A percentile compares a stretch with the other conserved stretches of the same genome.
These are phyloP conservation scores for Beauveria varroae DNA, from an alignment of 2,329 filamentous ascomycete genomes.

Conservation along the genomic window DNA sequence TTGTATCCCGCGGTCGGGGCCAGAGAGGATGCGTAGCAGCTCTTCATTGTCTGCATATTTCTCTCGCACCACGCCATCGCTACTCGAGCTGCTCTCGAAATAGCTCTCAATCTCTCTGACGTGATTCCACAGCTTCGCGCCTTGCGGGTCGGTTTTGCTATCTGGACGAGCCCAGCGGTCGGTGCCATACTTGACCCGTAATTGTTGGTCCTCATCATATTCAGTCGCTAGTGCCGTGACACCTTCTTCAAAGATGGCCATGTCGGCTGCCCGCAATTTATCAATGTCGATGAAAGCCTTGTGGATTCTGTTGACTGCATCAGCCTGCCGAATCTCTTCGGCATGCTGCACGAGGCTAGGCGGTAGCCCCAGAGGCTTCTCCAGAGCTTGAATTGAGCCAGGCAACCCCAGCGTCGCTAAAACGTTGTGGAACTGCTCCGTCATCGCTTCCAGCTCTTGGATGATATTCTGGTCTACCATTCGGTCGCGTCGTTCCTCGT, in stretches of 20 bases:
- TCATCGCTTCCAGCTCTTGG: constrained; percentile 74
- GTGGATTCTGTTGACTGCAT: constrained; percentile 70
- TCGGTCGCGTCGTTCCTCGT: constrained; percentile 85
- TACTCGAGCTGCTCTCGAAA: constrained; percentile 56
- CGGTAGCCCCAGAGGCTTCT: constrained; percentile 87
- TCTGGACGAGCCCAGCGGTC: constrained; percentile 71
- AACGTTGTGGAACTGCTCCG: constrained; percentile 69
- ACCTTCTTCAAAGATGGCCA: constrained; percentile 74
- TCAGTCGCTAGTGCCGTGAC: constrained; percentile 71
- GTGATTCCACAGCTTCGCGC: constrained; percentile 64
- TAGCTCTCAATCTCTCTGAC: constrained; percentile 79
- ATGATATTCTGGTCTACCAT: constrained; percentile 84
- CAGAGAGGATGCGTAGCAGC: constrained; percentile 67
- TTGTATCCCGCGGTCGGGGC: constrained; percentile 73
- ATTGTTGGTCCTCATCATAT: constrained; percentile 71
- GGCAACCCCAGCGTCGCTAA: constrained; percentile 80
- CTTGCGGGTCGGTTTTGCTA: constrained; percentile 59
- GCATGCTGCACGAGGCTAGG: constrained; percentile 81
- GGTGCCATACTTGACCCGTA: constrained; percentile 75
- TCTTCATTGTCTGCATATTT: constrained; percentile 73
- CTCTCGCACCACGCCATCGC: constrained; percentile 57
- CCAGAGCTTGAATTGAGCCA: constrained; percentile 85
- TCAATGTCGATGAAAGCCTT: constrained; percentile 82
- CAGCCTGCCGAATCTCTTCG: constrained; percentile 87
- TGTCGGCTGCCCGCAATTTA: constrained; percentile 76